A percentile compares a stretch with the other conserved stretches of the same genome.
phyloP scores from a whole-genome alignment of 306 rosid genomes.

The Prunus armeniaca region DNA sequence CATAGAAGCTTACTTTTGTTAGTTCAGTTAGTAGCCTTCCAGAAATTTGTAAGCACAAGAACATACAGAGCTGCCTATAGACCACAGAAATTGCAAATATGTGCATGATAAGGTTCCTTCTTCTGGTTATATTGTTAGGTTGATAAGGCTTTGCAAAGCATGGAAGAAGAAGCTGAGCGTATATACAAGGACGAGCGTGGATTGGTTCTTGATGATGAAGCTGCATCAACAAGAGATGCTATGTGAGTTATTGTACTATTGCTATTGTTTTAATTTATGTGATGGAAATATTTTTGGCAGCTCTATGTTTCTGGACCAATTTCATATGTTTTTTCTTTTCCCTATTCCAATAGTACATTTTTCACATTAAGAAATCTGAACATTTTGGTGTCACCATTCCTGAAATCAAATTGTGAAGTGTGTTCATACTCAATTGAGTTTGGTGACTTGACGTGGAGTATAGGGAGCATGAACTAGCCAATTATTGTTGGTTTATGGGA shows the following conservation, averaged over 20 bases:
- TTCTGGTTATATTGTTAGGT: constrained; percentile 45
- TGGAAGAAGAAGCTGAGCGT: constrained; percentile 91
- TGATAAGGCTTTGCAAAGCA: constrained; percentile 85
- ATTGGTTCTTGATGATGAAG: constrained; percentile 85
- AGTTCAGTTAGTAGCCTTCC: neutral
- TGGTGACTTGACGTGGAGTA: neutral
- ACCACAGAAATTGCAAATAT: neutral
- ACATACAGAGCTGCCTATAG: neutral
- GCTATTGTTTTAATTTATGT: neutral
- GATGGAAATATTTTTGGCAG: neutral
- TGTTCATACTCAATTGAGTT: neutral
- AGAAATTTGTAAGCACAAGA: neutral
- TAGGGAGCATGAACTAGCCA: neutral
- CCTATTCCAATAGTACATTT: neutral
- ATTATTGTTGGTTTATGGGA: neutral
- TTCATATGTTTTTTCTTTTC: neutral
- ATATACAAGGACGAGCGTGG: constrained; percentile 92
- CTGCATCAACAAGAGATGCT: constrained; percentile 95
- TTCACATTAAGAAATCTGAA: neutral
- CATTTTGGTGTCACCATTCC: neutral
- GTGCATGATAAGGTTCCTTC: neutral
- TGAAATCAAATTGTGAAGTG: neutral
- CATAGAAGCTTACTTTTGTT: neutral
- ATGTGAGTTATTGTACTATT: constrained; percentile 56
- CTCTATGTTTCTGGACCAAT: neutral